Conservation (phyloP, 139 green algal genomes). For the Edaphochlamys debaryana region DNA sequence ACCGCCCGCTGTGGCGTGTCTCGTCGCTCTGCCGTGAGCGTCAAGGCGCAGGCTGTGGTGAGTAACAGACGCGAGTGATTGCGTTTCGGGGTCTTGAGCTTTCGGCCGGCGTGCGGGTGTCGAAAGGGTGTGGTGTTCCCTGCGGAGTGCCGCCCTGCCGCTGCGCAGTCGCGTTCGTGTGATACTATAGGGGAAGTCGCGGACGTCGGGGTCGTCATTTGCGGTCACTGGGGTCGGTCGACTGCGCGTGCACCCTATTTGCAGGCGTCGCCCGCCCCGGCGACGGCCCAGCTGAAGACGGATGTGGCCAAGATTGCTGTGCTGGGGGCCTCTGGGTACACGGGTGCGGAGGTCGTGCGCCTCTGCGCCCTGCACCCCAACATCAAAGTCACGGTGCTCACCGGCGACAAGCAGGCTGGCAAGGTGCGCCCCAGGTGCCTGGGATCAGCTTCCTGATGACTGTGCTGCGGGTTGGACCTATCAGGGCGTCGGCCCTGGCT, state of each 20-base stretch:
- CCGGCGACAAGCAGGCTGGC: conserved; percentile 91
- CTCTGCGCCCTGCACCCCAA: conserved; percentile 86
- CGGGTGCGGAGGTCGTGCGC: conserved; percentile 90
- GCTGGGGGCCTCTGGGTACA: conserved; percentile 96
- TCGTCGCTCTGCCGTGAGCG: neutral
- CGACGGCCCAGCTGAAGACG: neutral
- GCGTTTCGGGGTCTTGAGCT: no score
- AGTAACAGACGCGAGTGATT: neutral
- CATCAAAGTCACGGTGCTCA: conserved; percentile 87
- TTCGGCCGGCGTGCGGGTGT: no score
- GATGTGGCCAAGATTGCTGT: conserved; percentile 77
- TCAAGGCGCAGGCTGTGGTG: conserved; percentile 27
- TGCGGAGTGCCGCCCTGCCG: no score
- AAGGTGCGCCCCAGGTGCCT: no score
- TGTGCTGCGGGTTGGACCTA: no score
- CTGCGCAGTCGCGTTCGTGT: no score
- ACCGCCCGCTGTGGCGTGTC: neutral
- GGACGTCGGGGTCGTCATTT: neutral
- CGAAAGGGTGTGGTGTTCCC: no score
- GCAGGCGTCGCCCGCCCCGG: conserved; percentile 18
- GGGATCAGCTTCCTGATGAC: no score
- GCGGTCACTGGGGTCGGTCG: no score
- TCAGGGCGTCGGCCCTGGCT: no score
- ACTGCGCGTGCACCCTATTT: no score
- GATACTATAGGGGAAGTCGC: neutral